Conservation (phyloP, 441 rosid species). For the Bocquillonia castaneifolia region DNA sequence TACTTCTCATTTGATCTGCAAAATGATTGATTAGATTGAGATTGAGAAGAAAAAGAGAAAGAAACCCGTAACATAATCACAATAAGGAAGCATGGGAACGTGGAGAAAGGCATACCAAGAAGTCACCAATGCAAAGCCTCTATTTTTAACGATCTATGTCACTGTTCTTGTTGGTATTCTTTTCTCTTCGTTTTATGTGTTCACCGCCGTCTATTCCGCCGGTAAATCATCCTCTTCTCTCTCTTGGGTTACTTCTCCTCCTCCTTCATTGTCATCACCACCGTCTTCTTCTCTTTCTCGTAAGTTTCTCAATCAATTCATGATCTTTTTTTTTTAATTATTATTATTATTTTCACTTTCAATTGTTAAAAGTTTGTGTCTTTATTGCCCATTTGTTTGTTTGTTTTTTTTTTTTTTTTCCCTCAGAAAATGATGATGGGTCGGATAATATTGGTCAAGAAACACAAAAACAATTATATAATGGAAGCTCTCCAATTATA, state of each 20-base stretch:
- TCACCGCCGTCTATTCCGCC: conserved; percentile 74
- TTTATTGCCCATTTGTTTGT: not conserved
- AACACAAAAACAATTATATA: conserved; percentile 24
- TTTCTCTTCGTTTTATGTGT: conserved; percentile 74
- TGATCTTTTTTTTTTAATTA: conserved; percentile 15
- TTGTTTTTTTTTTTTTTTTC: conserved; percentile 22
- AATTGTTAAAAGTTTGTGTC: not conserved
- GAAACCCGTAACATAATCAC: not conserved
- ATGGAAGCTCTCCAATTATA: conserved; percentile 14
- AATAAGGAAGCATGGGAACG: conserved; percentile 12
- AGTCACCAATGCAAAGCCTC: conserved; percentile 60
- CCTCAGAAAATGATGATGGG: conserved; percentile 44
- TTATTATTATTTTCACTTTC: not conserved
- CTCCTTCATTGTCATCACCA: no score
- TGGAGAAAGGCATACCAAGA: conserved; percentile 76
- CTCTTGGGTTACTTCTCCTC: conserved; percentile 56
- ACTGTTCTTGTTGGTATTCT: conserved; percentile 71
- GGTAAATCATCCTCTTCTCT: conserved; percentile 38
- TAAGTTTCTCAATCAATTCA: conserved; percentile 35
- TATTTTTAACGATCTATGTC: conserved; percentile 77
- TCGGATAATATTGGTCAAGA: conserved; percentile 33
- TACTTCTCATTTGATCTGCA: not conserved
- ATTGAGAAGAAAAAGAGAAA: not conserved
- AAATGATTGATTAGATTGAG: not conserved
- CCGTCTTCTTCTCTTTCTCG: conserved; percentile 24